Base-by-base conservation (phyloP, 768 basidiomycete species). In the Tulasnella sp. region DNA sequence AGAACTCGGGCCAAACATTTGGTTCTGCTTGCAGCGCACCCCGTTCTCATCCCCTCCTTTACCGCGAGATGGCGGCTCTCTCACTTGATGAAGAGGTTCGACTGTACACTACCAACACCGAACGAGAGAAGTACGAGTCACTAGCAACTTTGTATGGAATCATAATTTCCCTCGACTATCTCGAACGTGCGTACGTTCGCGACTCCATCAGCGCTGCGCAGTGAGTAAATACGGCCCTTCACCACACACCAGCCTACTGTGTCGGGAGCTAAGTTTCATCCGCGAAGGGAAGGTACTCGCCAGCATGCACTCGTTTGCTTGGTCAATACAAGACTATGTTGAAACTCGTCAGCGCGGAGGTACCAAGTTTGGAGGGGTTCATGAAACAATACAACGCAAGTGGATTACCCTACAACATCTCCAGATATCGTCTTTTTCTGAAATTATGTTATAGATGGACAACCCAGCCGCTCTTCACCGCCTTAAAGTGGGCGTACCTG, bases 281-380 rank as follows among this genome's bases (percentile, higher is more conserved):
- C 3, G 37, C n/a, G 29, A 72, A 78, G 80, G 83, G 88, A 89
- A 98, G 96, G 87, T 99, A 99, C 84, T 95, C 95, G 80, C 96
- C 95, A 77, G 96, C 95, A 79, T 99, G 97, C 83, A 96, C 94
- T 18, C 89, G 93, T 55, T 86, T 99, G n/a, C 85, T 99, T 18
- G 94, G 95, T 9, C 96, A 98, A 85, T 99, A 98, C 87, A 98
- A 98, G 89, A 96, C 95, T 0, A 94, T 98, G 91, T 86, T 96
- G 79, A 98, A 95, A 85, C 88, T 98, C n/a, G 92, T 99, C 15
- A 91, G 91, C n/a, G 90, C 94, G 75, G 92, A 92, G 29, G 94
- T 96, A 11, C 90, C 90, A 0, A 91, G 89, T 39, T 88, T 98
- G 55, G 96, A 98, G 81, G 88, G 91, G 26, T 99, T 98, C 85